These are phyloP conservation scores for Leccinum olivaceopallidum DNA, from an alignment of 768 basidiomycete species.

Conservation along the genomic window DNA sequence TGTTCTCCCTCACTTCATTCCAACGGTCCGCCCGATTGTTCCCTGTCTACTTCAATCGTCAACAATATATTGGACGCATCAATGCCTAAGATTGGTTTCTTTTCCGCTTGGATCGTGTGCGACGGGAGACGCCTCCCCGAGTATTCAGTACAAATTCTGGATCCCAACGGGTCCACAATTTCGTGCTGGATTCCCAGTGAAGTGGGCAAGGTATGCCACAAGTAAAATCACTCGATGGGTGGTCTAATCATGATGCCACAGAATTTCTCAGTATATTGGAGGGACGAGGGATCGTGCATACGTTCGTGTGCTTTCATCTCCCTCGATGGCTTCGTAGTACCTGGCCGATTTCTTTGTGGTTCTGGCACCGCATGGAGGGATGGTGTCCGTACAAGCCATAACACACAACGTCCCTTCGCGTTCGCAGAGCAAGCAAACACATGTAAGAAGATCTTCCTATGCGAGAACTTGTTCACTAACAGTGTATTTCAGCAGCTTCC, in stretches of 20 bases:
- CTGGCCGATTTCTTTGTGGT: constrained; percentile 64
- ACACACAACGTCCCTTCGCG: constrained; percentile 59
- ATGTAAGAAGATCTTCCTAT: constrained; percentile 32
- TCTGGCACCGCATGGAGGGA: constrained; percentile 52
- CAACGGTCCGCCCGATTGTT: background rate
- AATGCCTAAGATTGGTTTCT: constrained; percentile 53
- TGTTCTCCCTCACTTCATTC: background rate
- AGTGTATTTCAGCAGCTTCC: constrained; percentile 1
- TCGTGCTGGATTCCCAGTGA: constrained; percentile 72
- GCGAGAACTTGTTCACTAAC: background rate
- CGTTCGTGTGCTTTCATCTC: constrained; percentile 61
- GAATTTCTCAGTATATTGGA: constrained; percentile 66
- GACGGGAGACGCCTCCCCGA: constrained; percentile 52
- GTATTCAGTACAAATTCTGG: constrained; percentile 50
- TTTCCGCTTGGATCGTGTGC: constrained; percentile 69
- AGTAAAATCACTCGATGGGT: background rate
- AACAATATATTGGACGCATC: background rate
- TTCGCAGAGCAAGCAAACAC: constrained; percentile 47
- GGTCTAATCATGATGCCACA: constrained; percentile 27
- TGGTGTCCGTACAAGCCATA: constrained; percentile 50
- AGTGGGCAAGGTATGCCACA: constrained; percentile 49
- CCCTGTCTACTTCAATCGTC: background rate
- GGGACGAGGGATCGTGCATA: constrained; percentile 53
- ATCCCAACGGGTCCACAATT: constrained; percentile 43
- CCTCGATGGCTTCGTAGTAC: constrained; percentile 63